phyloP scores from a whole-genome alignment of 441 rosid genomes.

The Populus trichocarpa region DNA sequence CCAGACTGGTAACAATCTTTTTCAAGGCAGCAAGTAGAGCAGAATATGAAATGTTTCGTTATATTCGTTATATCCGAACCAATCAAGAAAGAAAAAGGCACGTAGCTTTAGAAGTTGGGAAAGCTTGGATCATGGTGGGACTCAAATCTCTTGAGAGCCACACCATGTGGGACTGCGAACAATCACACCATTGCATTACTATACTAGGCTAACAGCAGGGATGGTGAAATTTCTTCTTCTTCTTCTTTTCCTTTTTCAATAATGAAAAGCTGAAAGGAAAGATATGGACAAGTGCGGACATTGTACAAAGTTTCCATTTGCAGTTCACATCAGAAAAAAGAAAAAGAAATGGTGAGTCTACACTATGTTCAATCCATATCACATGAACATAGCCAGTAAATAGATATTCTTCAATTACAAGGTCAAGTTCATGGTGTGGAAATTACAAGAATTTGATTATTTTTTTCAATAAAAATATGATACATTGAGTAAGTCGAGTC shows the following conservation, averaged over 20 bases:
- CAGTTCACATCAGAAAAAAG: background rate
- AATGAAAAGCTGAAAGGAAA: background rate
- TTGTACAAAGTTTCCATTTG: background rate
- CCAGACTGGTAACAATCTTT: background rate
- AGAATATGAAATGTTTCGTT: slow-evolving; percentile 8
- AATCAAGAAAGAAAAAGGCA: slow-evolving; percentile 16
- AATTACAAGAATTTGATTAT: too few relatives aligned
- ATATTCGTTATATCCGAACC: slow-evolving; percentile 12
- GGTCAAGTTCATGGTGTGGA: background rate
- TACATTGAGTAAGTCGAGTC: background rate
- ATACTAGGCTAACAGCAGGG: slow-evolving; percentile 11
- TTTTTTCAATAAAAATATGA: too few relatives aligned
- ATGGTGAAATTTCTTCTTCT: background rate
- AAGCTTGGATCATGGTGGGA: slow-evolving; percentile 30
- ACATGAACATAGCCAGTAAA: background rate
- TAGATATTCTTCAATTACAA: background rate
- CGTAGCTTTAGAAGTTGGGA: slow-evolving; percentile 19
- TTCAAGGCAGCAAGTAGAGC: slow-evolving; percentile 1
- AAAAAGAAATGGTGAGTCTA: background rate
- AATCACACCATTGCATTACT: slow-evolving; percentile 15
- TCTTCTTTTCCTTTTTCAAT: slow-evolving; percentile 1
- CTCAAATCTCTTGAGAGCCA: slow-evolving; percentile 6
- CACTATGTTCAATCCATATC: background rate
- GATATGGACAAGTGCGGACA: background rate
- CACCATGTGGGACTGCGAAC: slow-evolving; percentile 24